Evolutionary conservation across 441 rosid species (phyloP), one percentile per base, ranked within the genome.

Genomic region (Arabidopsis hybrid): DNA sequence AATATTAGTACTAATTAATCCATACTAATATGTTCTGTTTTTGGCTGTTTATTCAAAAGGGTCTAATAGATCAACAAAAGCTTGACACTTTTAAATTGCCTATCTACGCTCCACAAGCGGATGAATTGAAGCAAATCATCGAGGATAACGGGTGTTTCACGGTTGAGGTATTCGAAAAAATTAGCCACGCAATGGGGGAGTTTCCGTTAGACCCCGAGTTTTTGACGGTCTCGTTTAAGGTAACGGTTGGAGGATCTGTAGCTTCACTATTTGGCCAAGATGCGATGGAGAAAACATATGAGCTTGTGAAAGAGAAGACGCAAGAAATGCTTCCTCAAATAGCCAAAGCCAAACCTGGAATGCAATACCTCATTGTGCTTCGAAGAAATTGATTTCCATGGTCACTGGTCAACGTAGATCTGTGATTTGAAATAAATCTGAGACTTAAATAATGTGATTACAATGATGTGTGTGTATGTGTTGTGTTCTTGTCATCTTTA

Each of bases 81-180:
- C 63, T 81, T 36, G 60, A 65, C 9, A 40, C 60, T 11, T 82
- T 82, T 46, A 82, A 75, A 26, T 6, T 82, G 4, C 67, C 79
- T 2, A 0, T 47, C 1, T 72, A 75, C 40, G 26, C 21, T 18
- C 42, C 77, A 8, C 32, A 40, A 1, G 6, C 3, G 0, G 14
- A 29, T 43, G 77, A 65, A 36, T 13, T 76, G 17, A 61, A 72
- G 32, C 70, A 1, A 34, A 42, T 75, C 34, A 67, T 75, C 21
- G 31, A 67, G 12, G 47, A 39, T 5, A 71, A 75, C 4, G 77
- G 74, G 8, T 16, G 46, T 46, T 79, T 75, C 67, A 75, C 38
- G 36, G 67, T 57, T 13, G 79, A 75, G 46, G 69, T 26, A 6
- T 38, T 72, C 21, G 38, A 72, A 1, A 63, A 67, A 53, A 38